These are phyloP conservation scores for Cryptosporidium canis DNA, from an alignment of 169 alveolate genomes.

Conservation along the genomic window DNA sequence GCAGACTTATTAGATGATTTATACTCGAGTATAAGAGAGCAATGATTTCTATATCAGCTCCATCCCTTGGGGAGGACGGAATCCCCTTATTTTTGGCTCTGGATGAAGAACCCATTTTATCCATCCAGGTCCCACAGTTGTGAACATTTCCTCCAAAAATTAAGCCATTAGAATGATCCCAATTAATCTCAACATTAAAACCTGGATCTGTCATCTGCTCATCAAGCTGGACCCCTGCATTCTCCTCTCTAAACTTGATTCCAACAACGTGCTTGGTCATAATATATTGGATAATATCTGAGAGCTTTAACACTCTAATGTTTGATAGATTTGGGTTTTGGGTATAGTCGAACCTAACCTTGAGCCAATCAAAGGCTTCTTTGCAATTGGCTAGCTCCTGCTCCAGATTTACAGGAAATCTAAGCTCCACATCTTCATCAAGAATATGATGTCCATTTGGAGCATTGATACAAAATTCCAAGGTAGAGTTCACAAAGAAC, in stretches of 20 bases:
- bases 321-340: background rate
- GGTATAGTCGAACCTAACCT: background rate
- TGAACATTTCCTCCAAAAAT: slow-evolving; percentile 91
- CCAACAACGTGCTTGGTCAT: slow-evolving; percentile 77
- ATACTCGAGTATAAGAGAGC: slow-evolving; percentile 88
- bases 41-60: slow-evolving; percentile 93
- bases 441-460: slow-evolving; percentile 85
- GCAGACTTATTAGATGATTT: slow-evolving; percentile 77
- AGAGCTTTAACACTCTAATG: slow-evolving; percentile 9
- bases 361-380: slow-evolving; percentile 64
- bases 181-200: slow-evolving; percentile 86
- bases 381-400: background rate
- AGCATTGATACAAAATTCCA: slow-evolving; percentile 84
- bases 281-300: slow-evolving; percentile 50
- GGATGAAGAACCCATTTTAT: slow-evolving; percentile 92
- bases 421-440: slow-evolving; percentile 82
- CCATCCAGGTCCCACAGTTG: slow-evolving; percentile 98
- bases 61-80: slow-evolving; percentile 93
- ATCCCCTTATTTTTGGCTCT: slow-evolving; percentile 81
- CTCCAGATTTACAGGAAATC: slow-evolving; percentile 80
- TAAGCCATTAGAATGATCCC: slow-evolving; percentile 79
- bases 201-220: slow-evolving; percentile 91
- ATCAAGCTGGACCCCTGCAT: slow-evolving; percentile 91
- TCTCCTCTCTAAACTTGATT: slow-evolving; percentile 92
- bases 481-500: slow-evolving; percentile 90